A percentile compares a stretch with the other conserved stretches of the same genome.
These are phyloP conservation scores for Cordia subcordata DNA, from an alignment of 257 asterid species.

Conservation along the genomic window DNA sequence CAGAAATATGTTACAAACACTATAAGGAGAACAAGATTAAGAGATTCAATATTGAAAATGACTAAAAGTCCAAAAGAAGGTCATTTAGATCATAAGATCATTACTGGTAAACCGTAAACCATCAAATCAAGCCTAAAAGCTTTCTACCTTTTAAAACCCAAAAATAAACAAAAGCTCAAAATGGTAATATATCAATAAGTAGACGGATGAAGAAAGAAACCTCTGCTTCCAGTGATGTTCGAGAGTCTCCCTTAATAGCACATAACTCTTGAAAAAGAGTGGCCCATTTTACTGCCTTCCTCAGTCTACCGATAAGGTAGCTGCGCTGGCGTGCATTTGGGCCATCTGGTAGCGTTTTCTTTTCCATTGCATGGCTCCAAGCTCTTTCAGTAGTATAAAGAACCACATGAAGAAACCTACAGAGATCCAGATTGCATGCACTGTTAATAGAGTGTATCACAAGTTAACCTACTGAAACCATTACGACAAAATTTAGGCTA, in stretches of 20 bases:
- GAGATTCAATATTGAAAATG: neutral
- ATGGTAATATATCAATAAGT: neutral
- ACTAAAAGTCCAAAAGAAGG: neutral
- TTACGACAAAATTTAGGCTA: neutral
- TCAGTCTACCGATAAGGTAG: slow-evolving; percentile 90
- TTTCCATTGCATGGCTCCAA: slow-evolving; percentile 99
- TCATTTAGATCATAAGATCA: neutral
- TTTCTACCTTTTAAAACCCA: neutral
- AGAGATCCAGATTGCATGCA: slow-evolving; percentile 6
- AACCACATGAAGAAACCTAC: slow-evolving; percentile 87
- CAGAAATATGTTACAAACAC: too few species aligned
- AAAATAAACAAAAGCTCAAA: neutral
- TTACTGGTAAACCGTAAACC: neutral
- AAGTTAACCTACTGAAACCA: neutral
- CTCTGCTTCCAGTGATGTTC: slow-evolving; percentile 98
- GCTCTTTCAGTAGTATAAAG: slow-evolving; percentile 94
- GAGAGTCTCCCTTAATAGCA: slow-evolving; percentile 79
- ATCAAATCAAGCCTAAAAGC: neutral
- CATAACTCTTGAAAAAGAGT: slow-evolving; percentile 76
- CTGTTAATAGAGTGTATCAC: neutral
- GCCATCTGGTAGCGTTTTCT: slow-evolving; percentile 91
- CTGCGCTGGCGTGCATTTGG: slow-evolving; percentile 90
- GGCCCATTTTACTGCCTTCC: slow-evolving; percentile 97
- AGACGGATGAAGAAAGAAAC: slow-evolving; percentile 23
- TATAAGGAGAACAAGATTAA: too few species aligned